Evolutionary conservation across 202 grass and related monocot genomes (phyloP).

Genomic region (Hordeum pubiflorum): DNA sequence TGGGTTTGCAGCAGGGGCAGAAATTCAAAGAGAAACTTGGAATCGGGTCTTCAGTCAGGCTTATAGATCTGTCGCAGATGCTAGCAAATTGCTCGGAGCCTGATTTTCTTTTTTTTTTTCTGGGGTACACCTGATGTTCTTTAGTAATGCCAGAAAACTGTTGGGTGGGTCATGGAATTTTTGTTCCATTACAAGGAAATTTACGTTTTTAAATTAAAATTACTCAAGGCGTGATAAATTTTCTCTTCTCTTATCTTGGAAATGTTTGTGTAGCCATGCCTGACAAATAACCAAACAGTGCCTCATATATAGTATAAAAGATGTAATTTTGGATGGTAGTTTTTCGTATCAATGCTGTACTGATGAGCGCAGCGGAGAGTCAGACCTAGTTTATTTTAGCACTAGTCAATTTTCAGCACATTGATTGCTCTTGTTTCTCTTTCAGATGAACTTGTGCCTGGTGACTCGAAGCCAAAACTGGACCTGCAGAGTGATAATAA

Average conservation of each 20-base stretch:
- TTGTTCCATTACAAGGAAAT: neutral
- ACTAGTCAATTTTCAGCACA: neutral
- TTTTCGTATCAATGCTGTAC: neutral
- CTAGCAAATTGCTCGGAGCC: too few relatives aligned
- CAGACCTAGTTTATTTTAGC: neutral
- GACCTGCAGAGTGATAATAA: constrained; percentile 69
- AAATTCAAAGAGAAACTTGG: neutral
- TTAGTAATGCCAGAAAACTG: neutral
- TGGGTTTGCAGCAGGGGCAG: too few relatives aligned
- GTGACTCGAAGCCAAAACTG: constrained; percentile 46
- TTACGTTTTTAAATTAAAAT: too few relatives aligned
- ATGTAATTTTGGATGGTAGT: neutral
- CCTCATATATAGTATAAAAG: neutral
- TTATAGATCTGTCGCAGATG: neutral
- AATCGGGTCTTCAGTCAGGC: neutral
- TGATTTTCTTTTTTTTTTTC: too few relatives aligned
- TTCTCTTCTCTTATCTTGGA: neutral
- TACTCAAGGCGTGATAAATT: neutral
- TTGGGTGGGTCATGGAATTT: neutral
- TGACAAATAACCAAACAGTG: neutral
- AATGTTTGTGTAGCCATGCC: neutral
- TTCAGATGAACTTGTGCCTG: constrained; percentile 47
- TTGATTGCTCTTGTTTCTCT: neutral
- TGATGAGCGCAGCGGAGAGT: neutral
- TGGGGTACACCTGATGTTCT: neutral